Base-by-base conservation (phyloP, 305 asterid species). In the Andrographis paniculata region DNA sequence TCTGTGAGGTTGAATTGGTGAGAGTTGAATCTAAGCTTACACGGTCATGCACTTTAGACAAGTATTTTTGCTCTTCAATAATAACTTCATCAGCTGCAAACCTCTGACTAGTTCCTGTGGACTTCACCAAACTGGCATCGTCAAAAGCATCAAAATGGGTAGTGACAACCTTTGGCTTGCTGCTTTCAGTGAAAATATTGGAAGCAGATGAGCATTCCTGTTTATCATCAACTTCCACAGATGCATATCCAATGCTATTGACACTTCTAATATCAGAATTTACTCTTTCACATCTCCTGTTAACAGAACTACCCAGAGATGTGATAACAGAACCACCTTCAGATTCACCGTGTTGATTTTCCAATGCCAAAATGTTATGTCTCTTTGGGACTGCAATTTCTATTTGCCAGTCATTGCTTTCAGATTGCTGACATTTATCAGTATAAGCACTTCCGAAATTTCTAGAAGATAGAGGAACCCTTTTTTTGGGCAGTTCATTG, bases 11-110 rank as follows among this genome's bases (percentile, higher is more conserved):
- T 45, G 93, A 72, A 65, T 86, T 94, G 13, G 91, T 86, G 48
- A 78, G 72, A 1, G 94, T 78, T 53, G 98, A 91, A 70, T 82
- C 94, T 62, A 82, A 60, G 74, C 98, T 86, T 68, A 75, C 70
- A 14, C 89, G 83, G 50, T 82, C 88, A 61, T 56, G 74, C 57
- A 63, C 62, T 71, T 69, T 82, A 22, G 71, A 55, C 14, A 65
- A 49, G 66, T 72, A 76, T 60, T 86, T 74, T 70, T 71, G 87
- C 58, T 78, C 95, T 61, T 82, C 93, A 44, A 64, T 64, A 59
- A 80, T 72, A 53, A 70, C 63, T 76, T 78, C 94, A 60, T 75
- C 83, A 20, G 66, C 67, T 42, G 62, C 71, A 73, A 73, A 80
- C 62, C 57, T 67, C 64, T 68, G 77, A 67, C 66, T 77, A 54